A percentile compares a stretch with the other conserved stretches of the same genome.
phyloP scores from a whole-genome alignment of 345 rosid genomes.

The Salix brachista region DNA sequence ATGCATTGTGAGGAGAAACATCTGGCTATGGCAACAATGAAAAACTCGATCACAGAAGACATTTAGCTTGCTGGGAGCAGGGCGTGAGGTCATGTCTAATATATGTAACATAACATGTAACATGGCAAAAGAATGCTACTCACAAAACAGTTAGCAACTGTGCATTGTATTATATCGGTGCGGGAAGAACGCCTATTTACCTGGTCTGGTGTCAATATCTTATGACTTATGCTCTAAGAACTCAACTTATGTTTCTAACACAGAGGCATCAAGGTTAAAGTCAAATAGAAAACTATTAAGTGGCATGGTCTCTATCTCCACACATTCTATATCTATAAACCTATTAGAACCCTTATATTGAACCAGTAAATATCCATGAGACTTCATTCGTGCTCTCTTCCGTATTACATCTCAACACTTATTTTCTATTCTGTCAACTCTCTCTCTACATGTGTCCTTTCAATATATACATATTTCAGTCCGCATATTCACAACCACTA shows the following conservation, averaged over 20 bases:
- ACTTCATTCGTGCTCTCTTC: neutral
- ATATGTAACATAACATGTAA: neutral
- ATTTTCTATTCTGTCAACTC: neutral
- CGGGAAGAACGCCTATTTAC: neutral
- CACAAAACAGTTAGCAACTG: neutral
- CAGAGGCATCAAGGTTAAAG: neutral
- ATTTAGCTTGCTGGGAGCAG: neutral
- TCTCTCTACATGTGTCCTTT: neutral
- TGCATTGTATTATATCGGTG: neutral
- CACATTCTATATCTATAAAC: neutral
- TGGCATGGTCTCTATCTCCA: neutral
- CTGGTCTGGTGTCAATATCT: neutral
- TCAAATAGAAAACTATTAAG: neutral
- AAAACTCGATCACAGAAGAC: neutral
- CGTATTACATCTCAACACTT: neutral
- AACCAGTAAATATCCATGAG: neutral
- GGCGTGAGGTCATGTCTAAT: neutral
- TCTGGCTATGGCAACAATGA: neutral
- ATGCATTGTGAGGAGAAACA: neutral
- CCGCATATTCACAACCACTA: neutral
- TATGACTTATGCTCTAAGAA: neutral
- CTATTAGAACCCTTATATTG: neutral
- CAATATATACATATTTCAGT: neutral
- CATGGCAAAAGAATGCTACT: neutral
- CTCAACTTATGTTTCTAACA: neutral